These are phyloP conservation scores for Carex scoparia DNA, from an alignment of 176 grass and related monocot species.

Conservation along the genomic window DNA sequence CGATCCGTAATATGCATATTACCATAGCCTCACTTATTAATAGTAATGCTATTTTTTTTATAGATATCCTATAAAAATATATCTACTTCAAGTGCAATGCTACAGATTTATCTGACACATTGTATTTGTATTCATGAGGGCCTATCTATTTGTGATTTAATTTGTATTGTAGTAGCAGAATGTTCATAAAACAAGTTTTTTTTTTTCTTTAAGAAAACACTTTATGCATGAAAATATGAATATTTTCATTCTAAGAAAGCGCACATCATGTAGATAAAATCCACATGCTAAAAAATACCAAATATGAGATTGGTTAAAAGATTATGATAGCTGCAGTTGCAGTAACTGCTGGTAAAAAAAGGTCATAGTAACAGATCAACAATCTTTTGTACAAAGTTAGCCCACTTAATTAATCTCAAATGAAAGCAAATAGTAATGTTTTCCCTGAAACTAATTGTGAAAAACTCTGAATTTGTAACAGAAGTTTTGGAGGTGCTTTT, in stretches of 20 bases:
- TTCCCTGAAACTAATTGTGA: neutral
- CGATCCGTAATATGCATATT: too few relatives aligned
- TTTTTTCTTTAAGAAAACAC: neutral
- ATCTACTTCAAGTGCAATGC: neutral
- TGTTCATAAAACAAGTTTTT: neutral
- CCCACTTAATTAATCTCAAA: neutral
- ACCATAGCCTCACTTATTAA: neutral
- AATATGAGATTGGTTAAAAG: neutral
- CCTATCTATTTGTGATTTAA: neutral
- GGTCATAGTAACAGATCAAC: neutral
- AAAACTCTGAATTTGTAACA: constrained; percentile 20
- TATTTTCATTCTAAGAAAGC: neutral
- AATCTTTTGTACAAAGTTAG: neutral
- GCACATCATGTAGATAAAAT: neutral
- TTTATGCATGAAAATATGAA: neutral
- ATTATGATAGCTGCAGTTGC: neutral
- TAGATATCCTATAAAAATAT: neutral
- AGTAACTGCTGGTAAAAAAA: neutral
- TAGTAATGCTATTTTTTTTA: too few relatives aligned
- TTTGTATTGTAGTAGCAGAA: neutral
- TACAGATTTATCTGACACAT: neutral
- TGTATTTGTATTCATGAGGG: neutral
- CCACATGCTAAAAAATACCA: neutral
- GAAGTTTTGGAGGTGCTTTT: constrained; percentile 81
- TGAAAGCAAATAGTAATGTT: neutral